Base-by-base conservation (phyloP, 78 protist species). In the Trichosphaerium sp. region DNA sequence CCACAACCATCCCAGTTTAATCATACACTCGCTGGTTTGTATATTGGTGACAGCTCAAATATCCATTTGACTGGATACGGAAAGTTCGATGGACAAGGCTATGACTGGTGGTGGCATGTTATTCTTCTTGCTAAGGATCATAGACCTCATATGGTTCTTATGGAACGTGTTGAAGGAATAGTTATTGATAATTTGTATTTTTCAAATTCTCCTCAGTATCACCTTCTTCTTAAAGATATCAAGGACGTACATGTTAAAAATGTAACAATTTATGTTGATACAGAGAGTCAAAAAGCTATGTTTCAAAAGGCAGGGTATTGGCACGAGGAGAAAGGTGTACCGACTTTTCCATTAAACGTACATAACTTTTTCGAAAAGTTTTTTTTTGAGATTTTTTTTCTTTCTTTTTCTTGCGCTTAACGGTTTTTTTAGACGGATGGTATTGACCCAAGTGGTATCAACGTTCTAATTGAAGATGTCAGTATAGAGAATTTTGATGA, bases 291-390 rank as follows among this genome's bases (percentile, higher is more conserved):
- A 37, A 4, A 18, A 26, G 67, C 6, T 32, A 4, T 8, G 1
- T 37, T 61, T 1, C 37, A 25, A 1, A 18, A 7, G n/a, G 42
- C 28, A 21, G 67, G 67, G 5, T 21, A 44, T 15, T 32, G 28
- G 15, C 26, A 44, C 12, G 7, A 37, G 4, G 26, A 34, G 15
- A 2, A 3, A 14, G 67, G 48, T 14, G 29, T 34, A 37, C 67
- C 67, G 11, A 38, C 48, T 10, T 61, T 61, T 32, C 67, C 67
- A 3, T 52, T 61, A 49, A 61, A 61, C 67, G n/a, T n/a, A n/a
- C n/a, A n/a, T n/a, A n/a, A n/a, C n/a, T n/a, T n/a, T n/a, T n/a
- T n/a, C n/a, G n/a, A n/a, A n/a, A n/a, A n/a, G n/a, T n/a, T n/a
- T n/a, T n/a, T n/a, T n/a, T n/a, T n/a, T n/a, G n/a, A n/a, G n/a